A percentile compares a stretch with the other conserved stretches of the same genome.
phyloP scores from a whole-genome alignment of 2,329 filamentous ascomycete genomes.

The Arthrobotrys entomopaga region DNA sequence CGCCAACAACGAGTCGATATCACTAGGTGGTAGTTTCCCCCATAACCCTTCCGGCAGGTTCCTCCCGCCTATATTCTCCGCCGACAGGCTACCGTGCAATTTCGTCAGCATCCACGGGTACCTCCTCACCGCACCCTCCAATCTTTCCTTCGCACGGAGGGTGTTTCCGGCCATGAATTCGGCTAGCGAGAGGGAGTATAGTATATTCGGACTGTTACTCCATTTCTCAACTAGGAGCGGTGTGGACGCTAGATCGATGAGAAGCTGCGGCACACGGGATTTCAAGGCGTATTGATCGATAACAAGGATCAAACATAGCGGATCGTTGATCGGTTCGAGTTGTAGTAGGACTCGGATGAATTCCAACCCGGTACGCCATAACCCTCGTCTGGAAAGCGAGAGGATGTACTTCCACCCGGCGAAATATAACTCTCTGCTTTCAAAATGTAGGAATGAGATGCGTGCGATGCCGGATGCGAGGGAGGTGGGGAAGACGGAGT shows the following conservation, averaged over 20 bases:
- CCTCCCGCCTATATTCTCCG: conserved; percentile 70
- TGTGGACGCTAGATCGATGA: conserved; percentile 74
- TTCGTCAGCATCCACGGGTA: conserved; percentile 86
- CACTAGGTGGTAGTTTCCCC: conserved; percentile 76
- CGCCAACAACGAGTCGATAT: conserved; percentile 74
- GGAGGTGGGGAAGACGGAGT: conserved; percentile 81
- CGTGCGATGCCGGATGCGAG: conserved; percentile 81
- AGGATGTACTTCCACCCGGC: conserved; percentile 88
- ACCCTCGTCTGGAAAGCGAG: conserved; percentile 88
- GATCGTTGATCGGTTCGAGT: conserved; percentile 77
- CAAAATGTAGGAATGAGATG: conserved; percentile 80
- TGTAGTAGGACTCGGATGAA: conserved; percentile 88
- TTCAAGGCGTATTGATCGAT: conserved; percentile 87
- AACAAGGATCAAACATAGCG: conserved; percentile 81
- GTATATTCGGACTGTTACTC: conserved; percentile 74
- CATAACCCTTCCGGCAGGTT: conserved; percentile 77
- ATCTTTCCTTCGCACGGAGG: conserved; percentile 71
- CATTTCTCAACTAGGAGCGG: conserved; percentile 66
- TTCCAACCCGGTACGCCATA: conserved; percentile 89
- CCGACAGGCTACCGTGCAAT: conserved; percentile 77
- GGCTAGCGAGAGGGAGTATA: conserved; percentile 80
- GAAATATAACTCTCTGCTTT: conserved; percentile 93
- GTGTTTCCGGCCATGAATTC: conserved; percentile 76
- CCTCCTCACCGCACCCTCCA: conserved; percentile 74
- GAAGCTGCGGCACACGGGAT: conserved; percentile 78